These are phyloP conservation scores for Triticum dicoccoides DNA, from an alignment of 176 grass and related monocot species.

Conservation along the genomic window DNA sequence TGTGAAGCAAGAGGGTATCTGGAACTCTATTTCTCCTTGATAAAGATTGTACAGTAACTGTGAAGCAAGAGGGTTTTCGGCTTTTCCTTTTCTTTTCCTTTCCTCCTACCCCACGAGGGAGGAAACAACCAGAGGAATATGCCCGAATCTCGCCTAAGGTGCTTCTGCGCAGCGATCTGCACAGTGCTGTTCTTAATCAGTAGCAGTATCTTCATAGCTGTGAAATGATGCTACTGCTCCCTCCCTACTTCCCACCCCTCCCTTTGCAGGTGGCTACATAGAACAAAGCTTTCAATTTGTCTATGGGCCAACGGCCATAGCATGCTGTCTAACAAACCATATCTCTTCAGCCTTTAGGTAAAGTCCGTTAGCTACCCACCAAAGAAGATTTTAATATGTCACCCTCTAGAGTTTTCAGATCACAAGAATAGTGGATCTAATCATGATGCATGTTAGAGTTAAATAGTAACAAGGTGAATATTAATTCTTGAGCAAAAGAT, in stretches of 20 bases:
- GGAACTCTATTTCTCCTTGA: too few relatives aligned
- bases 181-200: too few relatives aligned
- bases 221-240: not conserved
- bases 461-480: not conserved
- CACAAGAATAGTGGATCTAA: not conserved
- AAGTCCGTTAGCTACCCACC: not conserved
- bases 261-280: not conserved
- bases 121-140: too few relatives aligned
- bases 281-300: constrained; percentile 13
- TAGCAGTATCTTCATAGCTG: not conserved
- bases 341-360: not conserved
- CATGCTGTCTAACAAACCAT: not conserved
- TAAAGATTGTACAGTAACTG: too few relatives aligned
- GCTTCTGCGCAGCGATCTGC: too few relatives aligned
- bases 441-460: not conserved
- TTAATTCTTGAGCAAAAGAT: not conserved
- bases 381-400: not conserved
- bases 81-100: too few relatives aligned
- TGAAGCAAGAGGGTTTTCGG: too few relatives aligned
- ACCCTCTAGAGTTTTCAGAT: not conserved
- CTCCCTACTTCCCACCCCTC: not conserved
- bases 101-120: too few relatives aligned
- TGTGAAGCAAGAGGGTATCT: too few relatives aligned
- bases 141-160: too few relatives aligned
- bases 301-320: not conserved